Conservation (phyloP, 495 filamentous ascomycete species). For the Diplogelasinospora grovesii region DNA sequence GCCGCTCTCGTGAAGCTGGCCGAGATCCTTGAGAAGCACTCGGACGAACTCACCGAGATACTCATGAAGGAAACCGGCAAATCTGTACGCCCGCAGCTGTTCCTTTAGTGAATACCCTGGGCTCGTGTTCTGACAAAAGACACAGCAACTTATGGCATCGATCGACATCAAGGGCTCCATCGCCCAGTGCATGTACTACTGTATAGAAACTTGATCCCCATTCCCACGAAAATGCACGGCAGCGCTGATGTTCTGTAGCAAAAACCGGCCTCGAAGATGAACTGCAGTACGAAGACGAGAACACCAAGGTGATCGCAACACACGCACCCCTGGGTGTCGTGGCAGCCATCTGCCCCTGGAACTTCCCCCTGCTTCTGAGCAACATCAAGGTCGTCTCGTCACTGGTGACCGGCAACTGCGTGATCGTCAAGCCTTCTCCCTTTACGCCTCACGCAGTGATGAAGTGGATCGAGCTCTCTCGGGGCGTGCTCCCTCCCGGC, state of each 20-base stretch:
- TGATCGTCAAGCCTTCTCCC: constrained; percentile 58
- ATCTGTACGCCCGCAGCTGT: constrained; percentile 14
- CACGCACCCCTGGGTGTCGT: constrained; percentile 48
- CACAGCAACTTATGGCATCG: constrained; percentile 16
- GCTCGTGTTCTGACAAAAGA: neutral
- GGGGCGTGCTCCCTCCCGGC: constrained; percentile 56
- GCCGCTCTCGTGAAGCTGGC: constrained; percentile 48
- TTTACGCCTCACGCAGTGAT: constrained; percentile 64
- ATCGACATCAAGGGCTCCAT: constrained; percentile 22
- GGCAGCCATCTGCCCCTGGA: constrained; percentile 55
- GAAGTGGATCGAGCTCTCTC: constrained; percentile 56
- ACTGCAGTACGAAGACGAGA: constrained; percentile 45
- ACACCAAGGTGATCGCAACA: constrained; percentile 38
- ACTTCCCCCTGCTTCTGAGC: constrained; percentile 54
- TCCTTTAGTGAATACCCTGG: neutral
- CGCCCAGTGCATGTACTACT: constrained; percentile 21
- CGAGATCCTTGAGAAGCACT: constrained; percentile 27
- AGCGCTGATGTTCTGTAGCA: constrained; percentile 11
- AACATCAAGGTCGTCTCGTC: constrained; percentile 50
- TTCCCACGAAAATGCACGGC: neutral
- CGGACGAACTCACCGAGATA: constrained; percentile 29
- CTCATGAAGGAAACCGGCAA: constrained; percentile 39
- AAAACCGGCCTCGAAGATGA: constrained; percentile 36
- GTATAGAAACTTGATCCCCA: constrained; percentile 1
- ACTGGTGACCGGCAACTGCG: constrained; percentile 53